Evolutionary conservation across 495 filamentous ascomycete genomes (phyloP).

Genomic region (Talaromyces stipitatus): DNA sequence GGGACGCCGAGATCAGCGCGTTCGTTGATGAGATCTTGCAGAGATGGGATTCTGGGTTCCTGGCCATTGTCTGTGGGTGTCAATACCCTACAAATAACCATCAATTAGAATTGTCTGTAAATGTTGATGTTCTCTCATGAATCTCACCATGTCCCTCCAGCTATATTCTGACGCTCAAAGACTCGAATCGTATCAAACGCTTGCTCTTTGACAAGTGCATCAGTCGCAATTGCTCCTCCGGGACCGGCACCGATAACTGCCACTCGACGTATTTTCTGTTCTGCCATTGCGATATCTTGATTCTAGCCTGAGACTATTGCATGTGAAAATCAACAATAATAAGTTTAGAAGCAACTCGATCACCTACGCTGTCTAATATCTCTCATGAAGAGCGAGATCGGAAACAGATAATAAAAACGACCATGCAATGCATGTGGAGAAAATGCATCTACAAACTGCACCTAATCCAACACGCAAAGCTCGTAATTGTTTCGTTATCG

Average conservation of each 20-base stretch:
- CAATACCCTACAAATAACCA: neutral
- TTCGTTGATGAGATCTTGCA: neutral
- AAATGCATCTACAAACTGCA: neutral
- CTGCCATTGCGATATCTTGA: neutral
- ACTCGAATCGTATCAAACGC: slow-evolving; percentile 49
- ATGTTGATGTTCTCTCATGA: neutral
- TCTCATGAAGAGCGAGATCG: neutral
- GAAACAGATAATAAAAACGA: neutral
- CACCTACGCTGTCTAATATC: neutral
- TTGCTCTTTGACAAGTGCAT: slow-evolving; percentile 50
- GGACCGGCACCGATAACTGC: slow-evolving; percentile 55
- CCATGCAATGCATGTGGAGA: neutral
- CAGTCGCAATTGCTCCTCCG: slow-evolving; percentile 49
- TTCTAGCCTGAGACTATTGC: no score
- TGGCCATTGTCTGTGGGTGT: neutral
- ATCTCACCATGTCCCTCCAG: slow-evolving; percentile 51
- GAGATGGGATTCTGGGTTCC: neutral
- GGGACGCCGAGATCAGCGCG: neutral
- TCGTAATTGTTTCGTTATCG: no score
- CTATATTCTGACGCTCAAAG: slow-evolving; percentile 50
- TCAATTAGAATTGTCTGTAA: neutral
- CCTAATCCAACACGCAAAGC: neutral
- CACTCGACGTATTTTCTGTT: slow-evolving; percentile 14
- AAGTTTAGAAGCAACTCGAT: no score
- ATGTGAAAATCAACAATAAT: no score